These are phyloP conservation scores for Gossypium arboreum DNA, from an alignment of 345 rosid genomes.

Conservation along the genomic window DNA sequence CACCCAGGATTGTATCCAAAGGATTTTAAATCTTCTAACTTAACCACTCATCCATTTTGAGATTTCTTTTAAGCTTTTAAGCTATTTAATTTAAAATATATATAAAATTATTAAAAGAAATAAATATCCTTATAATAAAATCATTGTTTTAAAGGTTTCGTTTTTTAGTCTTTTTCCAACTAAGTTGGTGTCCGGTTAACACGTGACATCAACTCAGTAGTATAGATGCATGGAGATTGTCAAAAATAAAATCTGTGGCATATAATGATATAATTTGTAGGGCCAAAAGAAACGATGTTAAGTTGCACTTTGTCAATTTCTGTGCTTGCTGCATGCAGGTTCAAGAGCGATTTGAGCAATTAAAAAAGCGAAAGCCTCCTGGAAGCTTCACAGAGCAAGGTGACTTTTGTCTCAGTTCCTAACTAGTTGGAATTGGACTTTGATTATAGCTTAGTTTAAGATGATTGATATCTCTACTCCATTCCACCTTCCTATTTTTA, in stretches of 20 bases:
- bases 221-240: neutral
- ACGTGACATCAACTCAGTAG: too few species aligned
- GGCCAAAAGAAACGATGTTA: neutral
- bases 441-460: neutral
- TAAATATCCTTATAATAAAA: too few species aligned
- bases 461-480: neutral
- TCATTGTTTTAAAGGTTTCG: too few species aligned
- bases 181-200: too few species aligned
- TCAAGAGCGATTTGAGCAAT: conserved; percentile 74
- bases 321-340: conserved; percentile 45
- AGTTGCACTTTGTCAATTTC: neutral
- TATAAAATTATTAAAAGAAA: too few species aligned
- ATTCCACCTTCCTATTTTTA: neutral
- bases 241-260: neutral
- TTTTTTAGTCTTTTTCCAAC: too few species aligned
- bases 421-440: neutral
- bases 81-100: too few species aligned
- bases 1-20: too few species aligned
- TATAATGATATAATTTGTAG: neutral
- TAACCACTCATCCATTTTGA: too few species aligned
- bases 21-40: too few species aligned
- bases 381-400: conserved; percentile 44
- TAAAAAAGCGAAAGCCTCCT: conserved; percentile 85
- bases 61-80: too few species aligned
- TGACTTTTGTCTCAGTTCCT: neutral